Evolutionary conservation across 305 asterid genomes (phyloP), one percentile per base, ranked within the genome.

Genomic region (Fraxinus floribunda): DNA sequence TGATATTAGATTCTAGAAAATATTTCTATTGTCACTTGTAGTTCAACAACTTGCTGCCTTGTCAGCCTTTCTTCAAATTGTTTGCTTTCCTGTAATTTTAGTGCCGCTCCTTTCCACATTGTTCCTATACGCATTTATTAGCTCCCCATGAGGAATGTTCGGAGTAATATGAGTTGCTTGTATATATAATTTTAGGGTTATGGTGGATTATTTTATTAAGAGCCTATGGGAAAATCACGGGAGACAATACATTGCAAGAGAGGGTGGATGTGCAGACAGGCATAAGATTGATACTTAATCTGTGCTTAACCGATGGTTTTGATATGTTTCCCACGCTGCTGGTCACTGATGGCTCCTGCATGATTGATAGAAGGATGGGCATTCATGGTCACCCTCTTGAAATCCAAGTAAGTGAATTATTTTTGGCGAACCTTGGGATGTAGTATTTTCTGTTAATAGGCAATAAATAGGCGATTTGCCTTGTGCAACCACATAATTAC

Each of bases 311-410:
- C 18, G 95, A 93, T 86, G 97, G 97, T 16, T 94, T 94, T 78
- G 97, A 94, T 89, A 90, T 94, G 98, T 94, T 92, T 85, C 96
- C 97, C 0, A 90, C 98, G 75, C 92, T 94, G 77, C 86, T 92
- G 81, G 97, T 94, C 78, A 89, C 97, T 78, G 98, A 94, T 86
- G 97, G 98, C 34, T 94, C 97, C 34, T 94, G 97, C 90, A 94
- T 94, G 98, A 91, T 94, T 26, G 98, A 94, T 83, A 91, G 98
- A 81, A 85, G 98, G 76, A 90, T 94, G 98, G 98, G 98, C 18
- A 89, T 94, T 80, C 98, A 94, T 36, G 98, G 98, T 49, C 97
- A 92, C 86, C 95, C 97, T 77, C 94, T 94, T 32, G 94, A 94
- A 91, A 92, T 94, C 86, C 97, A 94, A 86, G 97, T 90, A 82